Base-by-base conservation (phyloP, 345 rosid genomes). In the Gossypium bickii region DNA sequence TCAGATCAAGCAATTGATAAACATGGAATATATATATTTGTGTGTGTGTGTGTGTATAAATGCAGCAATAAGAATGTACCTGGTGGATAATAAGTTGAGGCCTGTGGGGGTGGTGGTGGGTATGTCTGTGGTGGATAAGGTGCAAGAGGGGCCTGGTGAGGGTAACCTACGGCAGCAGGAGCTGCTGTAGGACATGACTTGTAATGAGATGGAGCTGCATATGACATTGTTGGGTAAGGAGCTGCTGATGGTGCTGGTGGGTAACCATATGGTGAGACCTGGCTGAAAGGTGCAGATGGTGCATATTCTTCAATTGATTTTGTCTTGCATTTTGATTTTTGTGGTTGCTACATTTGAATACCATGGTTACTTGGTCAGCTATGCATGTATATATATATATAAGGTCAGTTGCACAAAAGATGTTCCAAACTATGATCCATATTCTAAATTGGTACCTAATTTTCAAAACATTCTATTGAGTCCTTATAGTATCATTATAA, bases 81-180 rank as follows among this genome's bases (percentile, higher is more conserved):
- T 80, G 83, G 84, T 77, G 83, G 87, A 62, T 76, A 77, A 70
- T 72, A 77, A 34, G 84, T 67, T 22, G 87, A 55, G 59, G 79
- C 27, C 55, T 44, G 48, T 22, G 62, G 24, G 43, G 61, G 48
- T 22, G 61, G 41, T 20, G 73, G 74, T 20, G 79, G 81, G 38
- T 78, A 64, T 34, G 70, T 53, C n/a, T 76, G 75, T 38, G 81
- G 80, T 15, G 81, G 79, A 72, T 82, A 61, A 61, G 41, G 41
- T 0, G 78, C 77, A 49, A 67, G 48, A 63, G 57, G 15, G 53
- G 34, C 53, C 4, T 16, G 79, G 5, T 79, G 80, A 41, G 85
- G 82, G 56, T 77, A 80, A 25, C 77, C 53, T 47, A 12, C 71
- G 8, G 43, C 58, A 68, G 59, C 16, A 59, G 65, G 65, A 17